Evolutionary conservation across 2,329 filamentous ascomycete genomes (phyloP).

Genomic region (Aspergillus unguis): DNA sequence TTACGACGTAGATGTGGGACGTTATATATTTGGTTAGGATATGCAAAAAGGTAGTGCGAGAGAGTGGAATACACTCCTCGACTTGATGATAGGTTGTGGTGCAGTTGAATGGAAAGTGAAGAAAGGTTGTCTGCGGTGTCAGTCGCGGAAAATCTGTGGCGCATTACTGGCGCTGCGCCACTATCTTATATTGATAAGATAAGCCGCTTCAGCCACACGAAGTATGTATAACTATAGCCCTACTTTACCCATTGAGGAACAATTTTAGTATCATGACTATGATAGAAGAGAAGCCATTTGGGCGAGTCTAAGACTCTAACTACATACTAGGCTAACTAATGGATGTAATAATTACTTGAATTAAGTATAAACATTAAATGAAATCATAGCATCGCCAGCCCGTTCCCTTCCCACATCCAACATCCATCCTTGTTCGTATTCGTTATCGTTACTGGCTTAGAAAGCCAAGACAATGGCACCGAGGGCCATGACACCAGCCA

Average conservation of each 20-base stretch:
- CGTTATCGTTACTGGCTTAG: background rate
- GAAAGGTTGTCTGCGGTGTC: conserved; percentile 8
- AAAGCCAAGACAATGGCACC: conserved; percentile 6
- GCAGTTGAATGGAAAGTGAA: conserved; percentile 2
- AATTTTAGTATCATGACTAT: background rate
- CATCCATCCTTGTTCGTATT: too few relatives aligned
- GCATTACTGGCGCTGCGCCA: conserved; percentile 27
- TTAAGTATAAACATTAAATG: conserved; percentile 7
- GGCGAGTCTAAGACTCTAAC: background rate
- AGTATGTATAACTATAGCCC: background rate
- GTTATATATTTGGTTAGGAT: background rate
- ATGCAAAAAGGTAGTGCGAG: conserved; percentile 2
- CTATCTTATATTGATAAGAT: conserved; percentile 28
- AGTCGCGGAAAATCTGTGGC: conserved; percentile 38
- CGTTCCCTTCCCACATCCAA: background rate
- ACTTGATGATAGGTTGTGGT: background rate
- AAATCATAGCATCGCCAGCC: background rate
- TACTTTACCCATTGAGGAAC: too few relatives aligned
- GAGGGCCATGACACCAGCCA: conserved; percentile 9
- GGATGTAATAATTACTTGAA: conserved; percentile 1
- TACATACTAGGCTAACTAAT: background rate
- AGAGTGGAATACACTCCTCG: conserved; percentile 24
- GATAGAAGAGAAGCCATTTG: background rate
- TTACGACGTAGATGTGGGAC: background rate
- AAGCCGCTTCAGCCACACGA: conserved; percentile 15